Evolutionary conservation across 2,329 filamentous ascomycete species (phyloP).

Genomic region (Aureobasidium namibiae): DNA sequence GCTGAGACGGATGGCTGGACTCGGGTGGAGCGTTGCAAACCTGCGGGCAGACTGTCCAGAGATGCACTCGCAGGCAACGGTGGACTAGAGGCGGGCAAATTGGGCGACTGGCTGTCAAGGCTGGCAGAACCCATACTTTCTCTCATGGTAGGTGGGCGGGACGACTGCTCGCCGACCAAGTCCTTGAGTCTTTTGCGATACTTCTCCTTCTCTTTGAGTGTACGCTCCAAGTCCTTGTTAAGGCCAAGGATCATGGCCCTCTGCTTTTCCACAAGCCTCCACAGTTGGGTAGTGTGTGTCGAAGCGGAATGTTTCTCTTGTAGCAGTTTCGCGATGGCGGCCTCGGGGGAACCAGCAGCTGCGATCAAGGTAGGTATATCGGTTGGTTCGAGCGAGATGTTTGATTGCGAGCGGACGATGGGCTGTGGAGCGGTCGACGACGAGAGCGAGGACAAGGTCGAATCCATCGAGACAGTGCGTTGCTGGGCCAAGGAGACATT

Average conservation of each 20-base stretch:
- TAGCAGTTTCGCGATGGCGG: slow-evolving; percentile 76
- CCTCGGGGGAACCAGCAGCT: slow-evolving; percentile 80
- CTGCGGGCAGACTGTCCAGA: slow-evolving; percentile 9
- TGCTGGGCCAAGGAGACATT: slow-evolving; percentile 31
- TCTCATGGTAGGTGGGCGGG: slow-evolving; percentile 20
- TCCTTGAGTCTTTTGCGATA: slow-evolving; percentile 90
- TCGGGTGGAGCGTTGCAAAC: background rate
- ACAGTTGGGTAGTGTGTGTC: slow-evolving; percentile 85
- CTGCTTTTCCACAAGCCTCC: slow-evolving; percentile 95
- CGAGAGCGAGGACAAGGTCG: slow-evolving; percentile 63
- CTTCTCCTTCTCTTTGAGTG: slow-evolving; percentile 87
- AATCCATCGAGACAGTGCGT: slow-evolving; percentile 85
- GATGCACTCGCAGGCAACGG: slow-evolving; percentile 1
- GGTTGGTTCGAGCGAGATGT: slow-evolving; percentile 48
- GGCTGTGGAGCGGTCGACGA: slow-evolving; percentile 44
- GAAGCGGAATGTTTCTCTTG: slow-evolving; percentile 86
- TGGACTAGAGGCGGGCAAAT: slow-evolving; percentile 11
- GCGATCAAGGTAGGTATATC: slow-evolving; percentile 75
- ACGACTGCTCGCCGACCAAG: slow-evolving; percentile 40
- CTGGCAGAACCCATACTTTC: slow-evolving; percentile 17
- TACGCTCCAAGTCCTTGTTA: slow-evolving; percentile 87
- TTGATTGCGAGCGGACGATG: slow-evolving; percentile 52
- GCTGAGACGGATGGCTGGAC: slow-evolving; percentile 4
- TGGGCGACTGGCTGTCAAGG: slow-evolving; percentile 22
- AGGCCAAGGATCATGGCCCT: slow-evolving; percentile 85